Conservation (phyloP, 2,329 filamentous ascomycete genomes). For the Celoporthe dispersa region DNA sequence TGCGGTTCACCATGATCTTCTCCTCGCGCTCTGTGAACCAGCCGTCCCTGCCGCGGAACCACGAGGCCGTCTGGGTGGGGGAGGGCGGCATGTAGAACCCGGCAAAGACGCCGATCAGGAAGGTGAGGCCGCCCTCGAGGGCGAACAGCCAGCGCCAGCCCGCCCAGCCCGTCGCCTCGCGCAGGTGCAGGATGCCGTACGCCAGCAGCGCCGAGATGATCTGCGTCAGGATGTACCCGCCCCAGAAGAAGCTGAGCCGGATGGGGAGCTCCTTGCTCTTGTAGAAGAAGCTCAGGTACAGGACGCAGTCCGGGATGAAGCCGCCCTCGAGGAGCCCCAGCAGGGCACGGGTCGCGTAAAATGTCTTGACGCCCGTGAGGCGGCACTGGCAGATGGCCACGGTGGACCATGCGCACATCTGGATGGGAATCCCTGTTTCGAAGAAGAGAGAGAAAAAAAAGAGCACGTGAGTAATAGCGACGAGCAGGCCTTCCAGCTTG, state of each 20-base stretch:
- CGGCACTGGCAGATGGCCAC: slow-evolving; percentile 46
- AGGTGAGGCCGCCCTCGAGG: slow-evolving; percentile 33
- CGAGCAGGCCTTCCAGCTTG: too few relatives aligned
- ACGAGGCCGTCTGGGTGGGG: slow-evolving; percentile 61
- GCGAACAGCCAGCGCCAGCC: slow-evolving; percentile 47
- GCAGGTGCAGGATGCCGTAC: slow-evolving; percentile 57
- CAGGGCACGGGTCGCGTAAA: slow-evolving; percentile 46
- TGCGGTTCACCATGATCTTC: slow-evolving; percentile 65
- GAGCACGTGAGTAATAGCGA: not conserved
- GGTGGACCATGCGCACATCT: slow-evolving; percentile 44
- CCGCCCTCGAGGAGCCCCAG: slow-evolving; percentile 49
- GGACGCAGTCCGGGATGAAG: slow-evolving; percentile 53
- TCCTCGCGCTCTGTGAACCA: slow-evolving; percentile 65
- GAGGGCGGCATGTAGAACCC: slow-evolving; percentile 57
- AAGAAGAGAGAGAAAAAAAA: not conserved
- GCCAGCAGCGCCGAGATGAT: slow-evolving; percentile 58
- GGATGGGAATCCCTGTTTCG: slow-evolving; percentile 47
- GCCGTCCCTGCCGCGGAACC: slow-evolving; percentile 58
- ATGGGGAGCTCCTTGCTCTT: slow-evolving; percentile 67
- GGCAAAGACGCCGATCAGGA: slow-evolving; percentile 42
- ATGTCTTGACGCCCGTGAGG: slow-evolving; percentile 46
- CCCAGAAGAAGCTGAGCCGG: slow-evolving; percentile 70
- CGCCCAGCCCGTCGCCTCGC: slow-evolving; percentile 52
- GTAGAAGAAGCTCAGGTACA: slow-evolving; percentile 73
- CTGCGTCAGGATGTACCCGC: slow-evolving; percentile 56